Evolutionary conservation across 2,329 filamentous ascomycete genomes (phyloP).

Genomic region (Beauveria australis): DNA sequence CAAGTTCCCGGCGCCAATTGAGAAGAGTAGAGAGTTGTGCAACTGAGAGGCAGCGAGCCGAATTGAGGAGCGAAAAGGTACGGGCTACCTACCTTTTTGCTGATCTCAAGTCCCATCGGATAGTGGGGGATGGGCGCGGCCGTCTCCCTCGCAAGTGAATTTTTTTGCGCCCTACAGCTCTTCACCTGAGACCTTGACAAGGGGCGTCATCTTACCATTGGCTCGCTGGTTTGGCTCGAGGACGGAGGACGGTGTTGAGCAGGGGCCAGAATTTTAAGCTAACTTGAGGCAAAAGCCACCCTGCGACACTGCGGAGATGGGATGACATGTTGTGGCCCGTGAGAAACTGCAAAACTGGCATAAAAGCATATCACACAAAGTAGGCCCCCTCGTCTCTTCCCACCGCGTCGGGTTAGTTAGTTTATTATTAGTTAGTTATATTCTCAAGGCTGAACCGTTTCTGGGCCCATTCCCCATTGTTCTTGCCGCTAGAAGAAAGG

Average conservation of each 20-base stretch:
- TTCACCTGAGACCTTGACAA: too few relatives aligned
- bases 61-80: too few relatives aligned
- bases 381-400: neutral
- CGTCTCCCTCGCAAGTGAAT: too few relatives aligned
- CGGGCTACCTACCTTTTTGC: too few relatives aligned
- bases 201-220: too few relatives aligned
- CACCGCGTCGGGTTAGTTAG: neutral
- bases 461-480: neutral
- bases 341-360: neutral
- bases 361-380: neutral
- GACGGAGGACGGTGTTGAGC: neutral
- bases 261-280: neutral
- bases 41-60: too few relatives aligned
- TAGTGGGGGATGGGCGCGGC: too few relatives aligned
- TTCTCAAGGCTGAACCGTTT: neutral
- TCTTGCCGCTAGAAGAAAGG: neutral
- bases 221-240: too few relatives aligned
- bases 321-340: neutral
- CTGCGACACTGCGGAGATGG: neutral
- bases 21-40: too few relatives aligned
- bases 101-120: too few relatives aligned
- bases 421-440: neutral
- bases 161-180: too few relatives aligned
- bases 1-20: too few relatives aligned
- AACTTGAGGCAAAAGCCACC: neutral